Percentiles rank a stretch among this genome's conserved stretches.
phyloP scores from a whole-genome alignment of 179 eudicot species.

The Beta macrorhiza region DNA sequence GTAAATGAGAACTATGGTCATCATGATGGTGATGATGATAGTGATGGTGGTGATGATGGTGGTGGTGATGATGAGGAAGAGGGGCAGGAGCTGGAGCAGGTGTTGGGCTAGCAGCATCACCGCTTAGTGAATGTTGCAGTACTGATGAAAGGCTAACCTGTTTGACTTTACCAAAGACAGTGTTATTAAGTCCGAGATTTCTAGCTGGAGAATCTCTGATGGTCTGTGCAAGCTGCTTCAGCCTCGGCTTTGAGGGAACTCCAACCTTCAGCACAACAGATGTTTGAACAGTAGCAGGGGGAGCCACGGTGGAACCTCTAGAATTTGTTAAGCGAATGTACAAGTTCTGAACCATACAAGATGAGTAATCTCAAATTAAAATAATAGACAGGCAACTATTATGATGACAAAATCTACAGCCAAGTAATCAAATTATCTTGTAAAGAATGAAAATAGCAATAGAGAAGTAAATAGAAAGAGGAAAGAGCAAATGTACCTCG shows the following conservation, averaged over 20 bases:
- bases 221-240: conserved; percentile 85
- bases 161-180: conserved; percentile 85
- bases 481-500: conserved; percentile 52
- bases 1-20: conserved; percentile 25
- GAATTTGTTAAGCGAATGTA: conserved; percentile 69
- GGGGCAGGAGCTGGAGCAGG: conserved; percentile 74
- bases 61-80: conserved; percentile 51
- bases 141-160: conserved; percentile 84
- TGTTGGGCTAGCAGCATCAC: conserved; percentile 41
- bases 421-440: background rate
- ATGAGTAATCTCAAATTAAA: background rate
- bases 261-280: conserved; percentile 70
- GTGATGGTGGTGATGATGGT: conserved; percentile 64
- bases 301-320: conserved; percentile 77
- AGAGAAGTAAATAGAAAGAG: conserved; percentile 1
- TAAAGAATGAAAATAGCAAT: background rate
- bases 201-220: conserved; percentile 64
- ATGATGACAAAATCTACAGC: background rate
- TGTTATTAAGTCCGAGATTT: conserved; percentile 90
- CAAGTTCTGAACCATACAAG: conserved; percentile 63
- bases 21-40: conserved; percentile 52
- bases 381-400: background rate
- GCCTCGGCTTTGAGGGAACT: conserved; percentile 55
- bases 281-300: conserved; percentile 74
- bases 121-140: conserved; percentile 56